Base-by-base conservation (phyloP, 805 yeast genomes). In the Kodamaea leandrae region DNA sequence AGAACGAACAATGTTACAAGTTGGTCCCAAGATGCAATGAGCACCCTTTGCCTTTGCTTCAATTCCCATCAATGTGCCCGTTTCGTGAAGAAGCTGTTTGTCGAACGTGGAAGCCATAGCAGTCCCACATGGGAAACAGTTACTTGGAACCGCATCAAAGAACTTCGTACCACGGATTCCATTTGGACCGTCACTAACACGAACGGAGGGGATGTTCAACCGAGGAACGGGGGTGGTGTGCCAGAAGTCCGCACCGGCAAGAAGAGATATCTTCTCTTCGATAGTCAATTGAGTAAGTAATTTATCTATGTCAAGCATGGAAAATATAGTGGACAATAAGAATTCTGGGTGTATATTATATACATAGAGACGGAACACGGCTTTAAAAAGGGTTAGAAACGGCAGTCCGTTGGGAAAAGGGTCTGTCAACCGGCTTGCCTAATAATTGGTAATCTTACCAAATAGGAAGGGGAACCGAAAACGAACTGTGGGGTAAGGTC, bases 91-190 rank as follows among this genome's bases (percentile, higher is more conserved):
- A 44, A 80, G 59, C 3, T 70, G 72, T 52, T 71, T 68, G 58
- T 80, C 71, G 59, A 74, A 79, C 16, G 83, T 74, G 3, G 83
- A 58, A 2, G 78, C 83, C 53, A 80, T 53, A 3, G 70, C 83
- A 7, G 84, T 77, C 21, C 83, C 84, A 52, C 77, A 73, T 5
- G 84, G 82, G 49, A 80, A 68, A 46, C 82, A 77, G 45, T 78
- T 80, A 32, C 82, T 67, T 6, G 80, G 79, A 17, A 67, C 63
- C 27, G 76, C 67, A 45, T 72, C 63, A 51, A 77, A 74, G 51
- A 77, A 77, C 32, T 62, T 68, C 14, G 80, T 76, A 18, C 84
- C 84, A 47, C 84, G 64, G 35, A 78, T 67, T 46, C 85, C 85
- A 51, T 80, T 80, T 36, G 85, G 85, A 14, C 85, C 85, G 54